Evolutionary conservation across 305 asterid species (phyloP), one percentile per base, ranked within the genome.

Genomic region (Striga hermonthica): DNA sequence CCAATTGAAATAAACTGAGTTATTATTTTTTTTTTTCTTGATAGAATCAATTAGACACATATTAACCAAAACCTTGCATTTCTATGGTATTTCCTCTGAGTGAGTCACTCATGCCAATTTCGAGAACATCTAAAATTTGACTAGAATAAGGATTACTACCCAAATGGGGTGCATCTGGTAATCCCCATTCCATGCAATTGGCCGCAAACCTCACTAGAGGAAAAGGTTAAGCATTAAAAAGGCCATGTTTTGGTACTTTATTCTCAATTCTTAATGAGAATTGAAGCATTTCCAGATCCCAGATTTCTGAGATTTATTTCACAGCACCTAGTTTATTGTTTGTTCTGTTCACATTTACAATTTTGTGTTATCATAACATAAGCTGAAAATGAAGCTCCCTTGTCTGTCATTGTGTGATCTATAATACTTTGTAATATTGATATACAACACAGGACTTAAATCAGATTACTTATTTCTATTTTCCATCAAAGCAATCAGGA

Each of bases 41-140:
- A n/a, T n/a, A n/a, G n/a, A n/a, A n/a, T n/a, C 22, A 60, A 53
- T 37, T 8, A 66, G 36, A 40, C 31, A 5, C 54, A 65, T 22
- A 50, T 39, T 38, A 65, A 7, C 34, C 39, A 9, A 40, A 38
- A 10, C 64, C 36, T 6, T 11, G 45, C 43, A 44, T n/a, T 43
- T 9, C 7, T 7, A 28, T 14, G 57, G 22, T 2, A 41, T 41
- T 9, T 41, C 11, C 13, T 41, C 71, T 37, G 49, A 63, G 60
- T 41, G 41, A 31, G 4, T 49, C 35, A 49, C 28, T 49, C 31
- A 22, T 63, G 28, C 40, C 22, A 7, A 35, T 56, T 16, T 41
- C 35, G 35, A 43, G 48, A 66, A 8, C 38, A 22, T 12, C 47
- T 49, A 12, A n/a, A 55, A 60, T 56, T 55, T 66, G 64, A 66